A percentile compares a stretch with the other conserved stretches of the same genome.
Evolutionary conservation across 805 yeast genomes (phyloP).

Genomic region (Metschnikowia similis): DNA sequence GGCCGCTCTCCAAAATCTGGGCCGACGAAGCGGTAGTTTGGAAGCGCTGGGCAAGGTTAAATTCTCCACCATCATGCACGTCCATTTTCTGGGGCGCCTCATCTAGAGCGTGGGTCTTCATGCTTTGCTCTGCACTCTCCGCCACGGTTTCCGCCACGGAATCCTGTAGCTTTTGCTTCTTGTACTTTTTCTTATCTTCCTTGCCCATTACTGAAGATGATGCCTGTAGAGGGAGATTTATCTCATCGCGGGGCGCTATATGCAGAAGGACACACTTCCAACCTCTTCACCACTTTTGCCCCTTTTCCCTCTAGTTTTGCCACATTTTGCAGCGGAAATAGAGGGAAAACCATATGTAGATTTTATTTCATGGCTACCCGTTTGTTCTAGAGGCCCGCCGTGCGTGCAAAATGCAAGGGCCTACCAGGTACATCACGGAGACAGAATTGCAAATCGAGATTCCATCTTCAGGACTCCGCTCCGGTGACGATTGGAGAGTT

Average conservation of each 20-base stretch:
- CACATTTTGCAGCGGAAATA: no score
- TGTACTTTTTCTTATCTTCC: constrained; percentile 15
- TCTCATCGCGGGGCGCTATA: background rate
- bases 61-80: constrained; percentile 66
- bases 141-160: constrained; percentile 64
- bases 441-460: no score
- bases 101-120: constrained; percentile 46
- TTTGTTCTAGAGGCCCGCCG: no score
- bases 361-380: no score
- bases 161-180: constrained; percentile 44
- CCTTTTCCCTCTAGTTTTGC: no score
- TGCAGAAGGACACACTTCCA: background rate
- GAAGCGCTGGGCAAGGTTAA: constrained; percentile 51
- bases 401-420: no score
- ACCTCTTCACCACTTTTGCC: no score
- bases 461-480: no score
- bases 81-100: constrained; percentile 31
- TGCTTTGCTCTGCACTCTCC: constrained; percentile 58
- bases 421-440: no score
- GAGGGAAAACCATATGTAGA: no score
- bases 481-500: no score
- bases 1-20: constrained; percentile 51
- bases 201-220: constrained; percentile 9
- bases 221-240: background rate
- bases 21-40: constrained; percentile 66